Evolutionary conservation across 208 protist species (phyloP), one percentile per base, ranked within the genome.

Genomic region (Leishmania amazonensis): DNA sequence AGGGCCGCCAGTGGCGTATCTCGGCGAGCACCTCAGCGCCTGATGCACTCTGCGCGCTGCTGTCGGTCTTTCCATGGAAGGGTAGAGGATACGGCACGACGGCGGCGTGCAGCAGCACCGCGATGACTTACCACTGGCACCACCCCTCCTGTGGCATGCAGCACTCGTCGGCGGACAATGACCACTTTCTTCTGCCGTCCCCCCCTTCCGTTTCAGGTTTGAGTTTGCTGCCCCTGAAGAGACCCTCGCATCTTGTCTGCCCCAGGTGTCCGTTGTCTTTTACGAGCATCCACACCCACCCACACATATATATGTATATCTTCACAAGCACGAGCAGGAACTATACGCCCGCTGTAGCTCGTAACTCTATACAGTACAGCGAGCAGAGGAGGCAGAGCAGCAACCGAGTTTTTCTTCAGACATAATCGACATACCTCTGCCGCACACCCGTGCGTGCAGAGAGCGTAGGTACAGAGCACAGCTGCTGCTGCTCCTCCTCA

Each of bases 1-100:
- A 19, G 68, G 65, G 11, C 75, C 58, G 3, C 3, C 11, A n/a
- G 70, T 80, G 67, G 73, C 79, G 28, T 57, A 83, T 53, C 24
- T 87, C 1, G 76, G 87, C 73, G 78, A 90, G 60, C 83, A 88
- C 42, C 76, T 88, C 38, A 89, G 31, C 31, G 62, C n/a, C 15
- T 31, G 62, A 35, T 67, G 31, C 31, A 17, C 62, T 19, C 15
- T 11, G 62, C 31, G 11, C 31, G 62, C 62, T 35, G 13, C n/a
- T 7, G 31, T 67, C 3, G 31, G 28, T 21, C 9, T 3, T 11
- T 40, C 62, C 47, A 70, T 35, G 81, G 57, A 35, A 72, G 78
- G 21, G 3, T 72, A 35, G 76, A 85, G 62, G 54, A 79, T 67
- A 35, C 68, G 24, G 31, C 28, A 15, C 13, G 15, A 17, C 31